Percentiles rank a stretch among this genome's conserved stretches.
Conservation (phyloP, 2,329 filamentous ascomycete species). For the Talaromyces sp. region DNA sequence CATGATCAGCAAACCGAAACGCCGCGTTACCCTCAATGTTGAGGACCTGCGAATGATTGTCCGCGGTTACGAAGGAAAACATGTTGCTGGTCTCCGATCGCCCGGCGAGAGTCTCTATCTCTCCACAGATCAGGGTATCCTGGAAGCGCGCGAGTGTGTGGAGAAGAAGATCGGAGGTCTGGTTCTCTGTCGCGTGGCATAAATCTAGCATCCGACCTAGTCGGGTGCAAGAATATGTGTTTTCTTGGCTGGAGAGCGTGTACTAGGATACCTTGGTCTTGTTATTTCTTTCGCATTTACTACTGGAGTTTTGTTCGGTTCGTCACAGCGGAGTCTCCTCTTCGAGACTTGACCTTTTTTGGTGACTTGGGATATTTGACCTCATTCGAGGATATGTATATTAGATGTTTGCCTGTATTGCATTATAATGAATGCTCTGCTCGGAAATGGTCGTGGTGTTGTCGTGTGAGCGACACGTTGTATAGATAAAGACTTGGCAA, state of each 20-base stretch:
- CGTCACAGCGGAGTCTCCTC: constrained; percentile 36
- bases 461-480: constrained; percentile 19
- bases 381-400: constrained; percentile 39
- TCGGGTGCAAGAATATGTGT: background rate
- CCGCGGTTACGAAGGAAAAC: constrained; percentile 66
- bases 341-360: constrained; percentile 30
- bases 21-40: constrained; percentile 68
- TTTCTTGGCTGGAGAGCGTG: constrained; percentile 11
- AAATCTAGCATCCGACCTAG: constrained; percentile 14
- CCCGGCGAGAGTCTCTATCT: constrained; percentile 84
- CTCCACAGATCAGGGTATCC: constrained; percentile 72
- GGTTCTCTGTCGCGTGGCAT: constrained; percentile 70
- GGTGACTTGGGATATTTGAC: constrained; percentile 37
- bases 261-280: constrained; percentile 20
- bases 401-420: constrained; percentile 37
- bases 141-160: constrained; percentile 82
- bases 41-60: constrained; percentile 65
- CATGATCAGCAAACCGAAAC: constrained; percentile 73
- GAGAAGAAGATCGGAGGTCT: constrained; percentile 79
- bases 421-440: constrained; percentile 22
- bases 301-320: constrained; percentile 40
- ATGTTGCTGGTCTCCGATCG: constrained; percentile 70
- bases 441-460: constrained; percentile 14
- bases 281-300: constrained; percentile 37
- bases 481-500: constrained; percentile 29